Evolutionary conservation across 2,329 filamentous ascomycete species (phyloP).

Genomic region (Ophiostoma tasmaniense): DNA sequence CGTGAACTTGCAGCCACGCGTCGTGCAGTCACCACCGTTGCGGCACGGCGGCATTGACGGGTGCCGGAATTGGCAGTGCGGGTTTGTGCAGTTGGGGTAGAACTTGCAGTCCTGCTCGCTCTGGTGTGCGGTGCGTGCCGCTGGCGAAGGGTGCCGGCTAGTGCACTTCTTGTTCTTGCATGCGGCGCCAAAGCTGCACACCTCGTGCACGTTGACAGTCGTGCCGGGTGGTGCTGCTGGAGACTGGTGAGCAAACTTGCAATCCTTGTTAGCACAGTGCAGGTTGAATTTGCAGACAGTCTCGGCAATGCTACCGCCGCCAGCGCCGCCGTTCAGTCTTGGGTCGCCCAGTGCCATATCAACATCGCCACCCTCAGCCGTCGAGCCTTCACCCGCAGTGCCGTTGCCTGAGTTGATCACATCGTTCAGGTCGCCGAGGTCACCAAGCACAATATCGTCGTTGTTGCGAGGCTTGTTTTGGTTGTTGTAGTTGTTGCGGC

Average conservation of each 20-base stretch:
- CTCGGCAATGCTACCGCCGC: constrained; percentile 47
- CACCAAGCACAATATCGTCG: constrained; percentile 30
- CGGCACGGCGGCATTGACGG: constrained; percentile 79
- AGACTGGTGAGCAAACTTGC: constrained; percentile 89
- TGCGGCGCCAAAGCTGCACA: constrained; percentile 76
- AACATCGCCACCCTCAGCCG: constrained; percentile 44
- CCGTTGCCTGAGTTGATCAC: constrained; percentile 23
- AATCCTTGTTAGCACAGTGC: constrained; percentile 78
- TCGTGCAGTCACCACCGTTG: constrained; percentile 82
- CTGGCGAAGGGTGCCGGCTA: constrained; percentile 84
- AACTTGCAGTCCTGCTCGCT: constrained; percentile 82
- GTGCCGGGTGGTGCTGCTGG: constrained; percentile 74
- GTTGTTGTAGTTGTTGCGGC: constrained; percentile 42
- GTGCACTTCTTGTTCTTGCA: constrained; percentile 97
- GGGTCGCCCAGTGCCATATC: constrained; percentile 53
- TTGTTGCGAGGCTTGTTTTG: constrained; percentile 41
- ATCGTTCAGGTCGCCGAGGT: constrained; percentile 27
- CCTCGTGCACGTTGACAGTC: constrained; percentile 68
- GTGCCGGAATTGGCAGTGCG: constrained; percentile 80
- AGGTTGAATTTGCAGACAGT: constrained; percentile 85
- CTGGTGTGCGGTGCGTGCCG: constrained; percentile 68
- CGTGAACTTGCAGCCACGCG: constrained; percentile 77
- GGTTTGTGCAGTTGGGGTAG: constrained; percentile 85
- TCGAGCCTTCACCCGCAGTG: constrained; percentile 26
- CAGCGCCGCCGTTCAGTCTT: constrained; percentile 45